These are phyloP conservation scores for Fusarium cyanostomum DNA, from an alignment of 2,329 filamentous ascomycete species.

Conservation along the genomic window DNA sequence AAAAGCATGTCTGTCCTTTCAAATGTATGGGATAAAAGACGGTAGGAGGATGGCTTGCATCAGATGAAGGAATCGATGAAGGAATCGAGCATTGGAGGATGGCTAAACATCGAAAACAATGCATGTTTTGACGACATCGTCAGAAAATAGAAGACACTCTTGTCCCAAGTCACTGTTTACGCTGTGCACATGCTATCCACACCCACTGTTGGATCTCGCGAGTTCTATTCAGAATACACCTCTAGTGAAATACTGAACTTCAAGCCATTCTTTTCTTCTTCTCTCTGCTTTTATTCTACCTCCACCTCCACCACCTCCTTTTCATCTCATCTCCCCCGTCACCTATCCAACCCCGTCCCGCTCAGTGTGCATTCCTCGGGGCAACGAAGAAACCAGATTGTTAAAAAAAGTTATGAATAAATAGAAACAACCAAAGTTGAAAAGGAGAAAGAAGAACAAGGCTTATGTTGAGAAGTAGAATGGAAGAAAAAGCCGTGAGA, in stretches of 20 bases:
- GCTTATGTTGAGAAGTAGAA: slow-evolving; percentile 19
- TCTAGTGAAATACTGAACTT: not conserved
- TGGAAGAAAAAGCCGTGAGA: slow-evolving; percentile 20
- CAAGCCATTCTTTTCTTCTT: slow-evolving; percentile 24
- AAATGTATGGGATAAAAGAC: too few species aligned
- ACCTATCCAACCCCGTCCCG: slow-evolving; percentile 23
- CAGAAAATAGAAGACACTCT: too few species aligned
- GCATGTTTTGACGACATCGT: too few species aligned
- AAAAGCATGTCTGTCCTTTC: too few species aligned
- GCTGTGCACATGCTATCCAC: too few species aligned
- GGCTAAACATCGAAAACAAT: too few species aligned
- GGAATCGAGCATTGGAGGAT: too few species aligned
- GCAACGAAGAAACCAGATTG: slow-evolving; percentile 9
- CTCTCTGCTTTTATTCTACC: slow-evolving; percentile 24
- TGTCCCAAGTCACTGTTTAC: too few species aligned
- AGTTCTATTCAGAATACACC: too few species aligned
- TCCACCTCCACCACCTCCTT: slow-evolving; percentile 1
- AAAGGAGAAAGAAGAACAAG: slow-evolving; percentile 10
- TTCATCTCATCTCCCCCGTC: slow-evolving; percentile 8
- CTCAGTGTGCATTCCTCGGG: slow-evolving; percentile 1
- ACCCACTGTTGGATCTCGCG: too few species aligned
- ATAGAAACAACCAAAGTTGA: slow-evolving; percentile 9
- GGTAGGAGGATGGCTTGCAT: too few species aligned
- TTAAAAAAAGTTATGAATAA: not conserved
- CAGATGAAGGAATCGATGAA: too few species aligned